Percentiles rank a stretch among this genome's conserved stretches.
These are phyloP conservation scores for Fusarium coffeatum DNA, from an alignment of 2,329 filamentous ascomycete species.

Conservation along the genomic window DNA sequence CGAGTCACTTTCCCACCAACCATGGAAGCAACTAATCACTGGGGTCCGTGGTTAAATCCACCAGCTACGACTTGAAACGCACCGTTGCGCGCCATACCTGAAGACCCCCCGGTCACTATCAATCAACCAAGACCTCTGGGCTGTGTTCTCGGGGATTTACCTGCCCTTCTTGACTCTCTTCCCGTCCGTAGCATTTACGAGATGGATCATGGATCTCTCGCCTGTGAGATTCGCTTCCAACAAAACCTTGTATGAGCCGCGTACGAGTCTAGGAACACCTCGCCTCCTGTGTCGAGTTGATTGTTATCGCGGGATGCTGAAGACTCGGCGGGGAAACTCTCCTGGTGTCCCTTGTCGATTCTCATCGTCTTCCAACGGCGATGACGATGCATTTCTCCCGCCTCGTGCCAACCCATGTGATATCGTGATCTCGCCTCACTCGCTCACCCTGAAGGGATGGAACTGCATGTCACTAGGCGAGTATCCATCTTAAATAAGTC, in stretches of 20 bases:
- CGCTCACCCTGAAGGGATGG: conserved; percentile 12
- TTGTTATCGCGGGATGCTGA: conserved; percentile 14
- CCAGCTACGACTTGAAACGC: conserved; percentile 36
- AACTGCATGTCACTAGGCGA: conserved; percentile 1
- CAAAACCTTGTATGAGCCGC: not conserved
- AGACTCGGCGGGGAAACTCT: not conserved
- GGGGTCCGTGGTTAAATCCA: conserved; percentile 18
- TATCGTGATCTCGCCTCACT: not conserved
- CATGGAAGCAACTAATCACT: conserved; percentile 10
- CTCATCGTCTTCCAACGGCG: conserved; percentile 30
- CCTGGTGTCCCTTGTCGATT: conserved; percentile 23
- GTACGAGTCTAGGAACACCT: not conserved
- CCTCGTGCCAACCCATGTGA: conserved; percentile 4
- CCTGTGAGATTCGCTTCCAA: not conserved
- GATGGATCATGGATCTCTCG: not conserved
- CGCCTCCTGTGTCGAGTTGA: not conserved
- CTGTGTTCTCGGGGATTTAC: conserved; percentile 7
- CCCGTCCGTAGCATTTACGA: not conserved
- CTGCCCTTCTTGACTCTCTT: conserved; percentile 30
- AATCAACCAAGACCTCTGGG: conserved; percentile 1
- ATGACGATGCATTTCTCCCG: conserved; percentile 10
- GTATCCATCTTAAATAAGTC: conserved; percentile 1
- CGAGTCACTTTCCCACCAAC: conserved; percentile 25
- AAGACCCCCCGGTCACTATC: conserved; percentile 22
- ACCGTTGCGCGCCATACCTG: conserved; percentile 36